Conservation (phyloP, 768 basidiomycete genomes). For the Gloeostereum incarnatum region DNA sequence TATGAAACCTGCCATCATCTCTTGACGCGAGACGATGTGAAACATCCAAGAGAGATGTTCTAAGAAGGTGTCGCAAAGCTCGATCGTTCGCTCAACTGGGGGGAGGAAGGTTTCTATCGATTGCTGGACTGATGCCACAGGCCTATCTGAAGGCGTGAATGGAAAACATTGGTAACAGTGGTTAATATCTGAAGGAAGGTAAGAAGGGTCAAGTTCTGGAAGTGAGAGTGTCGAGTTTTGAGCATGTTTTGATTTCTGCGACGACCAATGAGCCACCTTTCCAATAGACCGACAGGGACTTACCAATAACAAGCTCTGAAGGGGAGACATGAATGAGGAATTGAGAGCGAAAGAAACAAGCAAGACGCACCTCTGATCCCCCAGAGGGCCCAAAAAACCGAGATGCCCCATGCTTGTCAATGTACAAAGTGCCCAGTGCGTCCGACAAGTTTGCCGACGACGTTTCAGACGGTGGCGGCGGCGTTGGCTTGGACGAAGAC, state of each 20-base stretch:
- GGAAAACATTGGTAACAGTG: conserved; percentile 35
- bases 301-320: conserved; percentile 34
- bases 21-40: conserved; percentile 34
- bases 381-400: conserved; percentile 40
- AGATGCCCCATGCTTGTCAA: conserved; percentile 28
- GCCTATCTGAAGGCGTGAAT: conserved; percentile 28
- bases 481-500: conserved; percentile 16
- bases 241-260: background rate
- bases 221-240: conserved; percentile 8
- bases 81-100: conserved; percentile 27
- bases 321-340: conserved; percentile 5
- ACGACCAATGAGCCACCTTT: background rate
- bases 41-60: conserved; percentile 45
- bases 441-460: conserved; percentile 21
- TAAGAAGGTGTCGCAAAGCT: conserved; percentile 35
- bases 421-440: conserved; percentile 32
- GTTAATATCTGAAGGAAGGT: conserved; percentile 34
- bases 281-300: conserved; percentile 8
- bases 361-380: conserved; percentile 33
- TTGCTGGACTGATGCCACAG: conserved; percentile 20
- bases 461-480: conserved; percentile 14
- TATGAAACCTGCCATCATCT: conserved; percentile 34
- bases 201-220: conserved; percentile 33
- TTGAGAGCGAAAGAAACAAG: background rate
- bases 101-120: conserved; percentile 39